These are phyloP conservation scores for Aureobasidium leucospermi DNA, from an alignment of 2,329 filamentous ascomycete species.

Conservation along the genomic window DNA sequence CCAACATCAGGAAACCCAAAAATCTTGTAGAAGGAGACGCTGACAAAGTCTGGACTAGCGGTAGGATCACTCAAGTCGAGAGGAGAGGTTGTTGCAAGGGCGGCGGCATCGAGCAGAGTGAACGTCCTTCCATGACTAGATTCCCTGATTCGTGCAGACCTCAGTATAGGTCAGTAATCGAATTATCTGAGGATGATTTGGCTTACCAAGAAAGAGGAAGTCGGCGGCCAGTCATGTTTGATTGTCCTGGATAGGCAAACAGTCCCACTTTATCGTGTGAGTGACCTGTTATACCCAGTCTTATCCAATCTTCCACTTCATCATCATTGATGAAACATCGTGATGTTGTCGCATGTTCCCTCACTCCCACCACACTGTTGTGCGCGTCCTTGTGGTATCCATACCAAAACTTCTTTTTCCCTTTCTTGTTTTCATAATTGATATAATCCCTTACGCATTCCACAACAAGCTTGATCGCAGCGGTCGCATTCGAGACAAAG, in stretches of 20 bases:
- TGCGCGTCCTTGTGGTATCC: conserved; percentile 56
- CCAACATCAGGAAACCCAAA: conserved; percentile 60
- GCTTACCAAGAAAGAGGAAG: conserved; percentile 29
- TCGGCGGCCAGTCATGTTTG: conserved; percentile 33
- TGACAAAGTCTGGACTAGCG: conserved; percentile 53
- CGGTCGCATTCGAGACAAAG: conserved; percentile 56
- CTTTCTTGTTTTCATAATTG: conserved; percentile 34
- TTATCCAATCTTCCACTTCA: conserved; percentile 37
- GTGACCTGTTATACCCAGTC: conserved; percentile 24
- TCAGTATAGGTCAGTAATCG: conserved; percentile 16
- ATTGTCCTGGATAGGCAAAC: conserved; percentile 34
- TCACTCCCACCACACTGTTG: conserved; percentile 46
- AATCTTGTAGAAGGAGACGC: conserved; percentile 58
- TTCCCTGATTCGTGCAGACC: conserved; percentile 27
- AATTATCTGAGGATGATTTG: conserved; percentile 1
- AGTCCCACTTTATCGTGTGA: conserved; percentile 28
- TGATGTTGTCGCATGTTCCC: conserved; percentile 28
- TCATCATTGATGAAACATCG: conserved; percentile 34
- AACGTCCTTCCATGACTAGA: conserved; percentile 13
- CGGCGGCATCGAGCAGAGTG: conserved; percentile 54
- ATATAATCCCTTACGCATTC: conserved; percentile 51
- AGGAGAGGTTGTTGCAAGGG: conserved; percentile 55
- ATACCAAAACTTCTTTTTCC: conserved; percentile 45
- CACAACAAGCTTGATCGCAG: conserved; percentile 55
- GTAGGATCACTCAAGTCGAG: conserved; percentile 48